A percentile compares a stretch with the other conserved stretches of the same genome.
These are phyloP conservation scores for Pyronema omphalodes DNA, from an alignment of 495 filamentous ascomycete genomes.

Conservation along the genomic window DNA sequence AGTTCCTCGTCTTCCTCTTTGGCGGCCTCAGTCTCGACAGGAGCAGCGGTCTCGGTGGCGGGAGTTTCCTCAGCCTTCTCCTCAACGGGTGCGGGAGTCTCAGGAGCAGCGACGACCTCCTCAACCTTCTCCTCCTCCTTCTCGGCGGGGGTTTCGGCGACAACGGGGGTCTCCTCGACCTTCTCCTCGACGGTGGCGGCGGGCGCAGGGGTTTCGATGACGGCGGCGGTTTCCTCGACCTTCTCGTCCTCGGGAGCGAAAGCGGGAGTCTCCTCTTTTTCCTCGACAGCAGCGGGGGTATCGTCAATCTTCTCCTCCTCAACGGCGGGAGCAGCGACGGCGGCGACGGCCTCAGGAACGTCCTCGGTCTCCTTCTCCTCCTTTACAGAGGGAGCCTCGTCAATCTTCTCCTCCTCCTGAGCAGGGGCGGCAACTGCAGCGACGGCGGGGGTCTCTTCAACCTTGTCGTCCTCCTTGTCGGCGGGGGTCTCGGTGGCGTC, in stretches of 20 bases:
- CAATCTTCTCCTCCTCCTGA: not conserved
- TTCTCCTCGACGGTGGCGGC: slow-evolving; percentile 10
- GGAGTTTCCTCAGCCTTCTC: not conserved
- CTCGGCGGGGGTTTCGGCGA: slow-evolving; percentile 8
- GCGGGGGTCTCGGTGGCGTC: not conserved
- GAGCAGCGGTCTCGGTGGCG: not conserved
- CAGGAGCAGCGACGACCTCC: not conserved
- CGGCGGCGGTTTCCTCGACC: not conserved
- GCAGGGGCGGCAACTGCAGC: not conserved
- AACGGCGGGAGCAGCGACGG: no score
- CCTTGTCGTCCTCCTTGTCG: slow-evolving; percentile 15
- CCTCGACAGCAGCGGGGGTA: slow-evolving; percentile 51
- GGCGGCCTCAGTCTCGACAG: not conserved
- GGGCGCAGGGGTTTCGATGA: slow-evolving; percentile 1
- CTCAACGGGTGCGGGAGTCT: not conserved
- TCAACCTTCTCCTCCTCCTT: not conserved
- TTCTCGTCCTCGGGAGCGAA: not conserved
- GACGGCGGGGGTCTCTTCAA: slow-evolving; percentile 25
- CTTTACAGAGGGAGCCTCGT: not conserved
- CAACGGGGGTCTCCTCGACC: slow-evolving; percentile 7
- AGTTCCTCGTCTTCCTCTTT: slow-evolving; percentile 9
- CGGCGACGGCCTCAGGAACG: no score
- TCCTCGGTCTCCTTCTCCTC: not conserved
- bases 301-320: not conserved
- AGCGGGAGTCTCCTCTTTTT: slow-evolving; percentile 22